phyloP scores from a whole-genome alignment of 2,329 filamentous ascomycete genomes.

The Aspergillaceae sp. region DNA sequence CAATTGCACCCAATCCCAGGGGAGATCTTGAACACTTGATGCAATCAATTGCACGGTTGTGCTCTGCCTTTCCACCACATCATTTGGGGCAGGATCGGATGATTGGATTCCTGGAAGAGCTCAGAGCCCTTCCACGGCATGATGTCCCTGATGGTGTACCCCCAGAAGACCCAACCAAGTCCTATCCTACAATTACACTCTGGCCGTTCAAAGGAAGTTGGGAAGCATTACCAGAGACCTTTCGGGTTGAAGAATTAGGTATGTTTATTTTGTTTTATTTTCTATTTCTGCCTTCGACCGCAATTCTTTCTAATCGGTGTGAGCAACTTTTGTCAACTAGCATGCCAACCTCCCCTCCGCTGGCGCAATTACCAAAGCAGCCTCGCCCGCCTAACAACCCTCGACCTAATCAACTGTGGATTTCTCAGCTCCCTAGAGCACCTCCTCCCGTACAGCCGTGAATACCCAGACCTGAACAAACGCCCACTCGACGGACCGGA shows the following conservation, averaged over 20 bases:
- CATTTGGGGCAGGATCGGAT: neutral
- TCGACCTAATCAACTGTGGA: neutral
- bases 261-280: neutral
- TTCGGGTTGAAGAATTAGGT: neutral
- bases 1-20: neutral
- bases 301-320: neutral
- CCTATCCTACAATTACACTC: neutral
- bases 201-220: neutral
- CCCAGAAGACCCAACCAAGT: neutral
- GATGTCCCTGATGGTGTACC: neutral
- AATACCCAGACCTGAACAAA: neutral
- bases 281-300: neutral
- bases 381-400: neutral
- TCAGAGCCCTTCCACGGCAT: neutral
- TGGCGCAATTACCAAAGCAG: neutral
- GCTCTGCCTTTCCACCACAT: neutral
- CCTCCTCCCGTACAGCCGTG: neutral
- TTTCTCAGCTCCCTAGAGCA: neutral
- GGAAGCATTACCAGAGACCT: neutral
- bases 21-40: neutral
- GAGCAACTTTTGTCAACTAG: neutral
- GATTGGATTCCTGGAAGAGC: neutral
- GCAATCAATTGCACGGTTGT: neutral
- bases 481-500: neutral
- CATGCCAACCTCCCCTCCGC: neutral